Base-by-base conservation (phyloP, 2,329 filamentous ascomycete species). In the Cucurbitaria berberidis region DNA sequence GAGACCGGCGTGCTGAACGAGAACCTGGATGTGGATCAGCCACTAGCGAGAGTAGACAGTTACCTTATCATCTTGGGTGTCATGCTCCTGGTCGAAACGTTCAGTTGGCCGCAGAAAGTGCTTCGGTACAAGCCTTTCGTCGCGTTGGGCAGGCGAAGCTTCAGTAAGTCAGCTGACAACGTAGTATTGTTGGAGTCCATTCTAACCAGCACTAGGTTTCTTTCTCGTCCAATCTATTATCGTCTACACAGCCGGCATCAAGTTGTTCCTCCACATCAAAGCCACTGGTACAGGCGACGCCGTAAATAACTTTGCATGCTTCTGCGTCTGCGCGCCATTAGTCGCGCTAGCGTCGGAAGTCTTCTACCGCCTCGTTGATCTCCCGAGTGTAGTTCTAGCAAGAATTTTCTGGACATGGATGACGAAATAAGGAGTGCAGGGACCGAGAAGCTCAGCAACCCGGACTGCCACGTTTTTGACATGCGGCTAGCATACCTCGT, bases 1-100 rank as follows among this genome's bases (percentile, higher is more conserved):
- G 72, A 67, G 8, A 67, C 67, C 0, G 75, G 70, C 6, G 62
- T 68, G 13, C 57, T 80, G 35, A 78, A 78, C 36, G 62, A 57
- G 5, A 57, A 67, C 26, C 64, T 74, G 15, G 70, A 77, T 48
- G 32, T 62, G 1, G 62, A 65, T 6, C 66, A 75, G 42, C 74
- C 75, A 2, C 65, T 72, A 36, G 74, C 78, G 1, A 64, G 78
- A 26, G 73, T 75, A 32, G 78, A 80, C 48, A 76, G 77, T 49
- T 80, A 77, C 51, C 62, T 81, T 3, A 64, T 79, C 24, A 67
- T 81, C n/a, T 36, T 79, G 0, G 78, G 77, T 1, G 66, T 76
- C 29, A 75, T 75, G 55, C 54, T 78, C 10, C 51, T 78, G 24
- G 51, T 80, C 7, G 78, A 81, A 59, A 76, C 71, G 2, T 76